Percentiles rank a stretch among this genome's conserved stretches.
These are phyloP conservation scores for Trichoderma sp. DNA, from an alignment of 2,329 filamentous ascomycete genomes.

Conservation along the genomic window DNA sequence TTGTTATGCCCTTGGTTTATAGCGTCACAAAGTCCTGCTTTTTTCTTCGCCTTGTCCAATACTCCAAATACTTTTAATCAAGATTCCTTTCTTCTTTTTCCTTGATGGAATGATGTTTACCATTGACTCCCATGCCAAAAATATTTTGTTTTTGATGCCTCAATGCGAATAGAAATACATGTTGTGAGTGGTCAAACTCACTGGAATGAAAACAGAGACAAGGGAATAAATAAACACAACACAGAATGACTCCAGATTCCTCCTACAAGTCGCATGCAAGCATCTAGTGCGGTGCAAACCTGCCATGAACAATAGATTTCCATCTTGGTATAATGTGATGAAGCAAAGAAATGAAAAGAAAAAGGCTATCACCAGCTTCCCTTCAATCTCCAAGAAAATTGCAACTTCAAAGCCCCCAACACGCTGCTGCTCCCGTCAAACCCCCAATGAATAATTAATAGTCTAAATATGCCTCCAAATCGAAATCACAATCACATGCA, in stretches of 20 bases:
- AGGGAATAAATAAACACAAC: background rate
- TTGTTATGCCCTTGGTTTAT: background rate
- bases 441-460: background rate
- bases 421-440: background rate
- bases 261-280: background rate
- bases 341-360: background rate
- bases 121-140: background rate
- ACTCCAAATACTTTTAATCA: background rate
- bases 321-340: constrained; percentile 11
- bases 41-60: background rate
- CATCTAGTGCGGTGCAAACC: constrained; percentile 13
- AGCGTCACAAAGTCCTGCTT: background rate
- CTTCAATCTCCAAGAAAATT: constrained; percentile 5
- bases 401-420: background rate
- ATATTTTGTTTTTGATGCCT: background rate
- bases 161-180: constrained; percentile 4
- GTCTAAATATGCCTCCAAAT: constrained; percentile 5
- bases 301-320: constrained; percentile 13
- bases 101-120: background rate
- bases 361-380: background rate
- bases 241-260: background rate
- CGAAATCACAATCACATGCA: background rate
- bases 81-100: background rate
- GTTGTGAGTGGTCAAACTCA: constrained; percentile 1
- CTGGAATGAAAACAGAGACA: background rate